Evolutionary conservation across 2,329 filamentous ascomycete species (phyloP).

Genomic region (Hymenoscyphus linearis): DNA sequence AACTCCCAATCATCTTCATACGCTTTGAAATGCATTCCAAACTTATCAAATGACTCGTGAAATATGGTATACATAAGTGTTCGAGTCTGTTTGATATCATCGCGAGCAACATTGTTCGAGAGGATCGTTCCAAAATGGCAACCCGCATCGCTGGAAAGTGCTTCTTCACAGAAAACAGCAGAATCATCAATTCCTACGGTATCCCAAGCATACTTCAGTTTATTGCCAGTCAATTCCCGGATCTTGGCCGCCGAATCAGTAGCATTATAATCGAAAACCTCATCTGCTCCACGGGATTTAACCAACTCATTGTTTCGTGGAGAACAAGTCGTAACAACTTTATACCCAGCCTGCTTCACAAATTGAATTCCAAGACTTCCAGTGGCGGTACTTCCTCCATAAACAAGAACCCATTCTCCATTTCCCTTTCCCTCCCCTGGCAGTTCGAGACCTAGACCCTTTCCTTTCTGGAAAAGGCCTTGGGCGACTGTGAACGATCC

Average conservation of each 20-base stretch:
- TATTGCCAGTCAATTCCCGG: constrained; percentile 37
- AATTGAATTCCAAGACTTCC: constrained; percentile 32
- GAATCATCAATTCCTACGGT: constrained; percentile 32
- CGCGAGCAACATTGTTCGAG: constrained; percentile 1
- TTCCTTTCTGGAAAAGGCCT: constrained; percentile 15
- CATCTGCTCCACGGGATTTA: constrained; percentile 35
- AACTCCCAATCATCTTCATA: constrained; percentile 16
- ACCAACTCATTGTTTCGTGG: constrained; percentile 35
- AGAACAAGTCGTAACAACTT: constrained; percentile 34
- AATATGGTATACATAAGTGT: constrained; percentile 16
- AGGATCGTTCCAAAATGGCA: constrained; percentile 9
- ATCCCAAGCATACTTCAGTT: constrained; percentile 41
- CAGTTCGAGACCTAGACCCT: constrained; percentile 12
- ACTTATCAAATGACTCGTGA: constrained; percentile 6
- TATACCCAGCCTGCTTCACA: constrained; percentile 21
- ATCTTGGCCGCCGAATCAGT: constrained; percentile 39
- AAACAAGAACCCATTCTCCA: constrained; percentile 31
- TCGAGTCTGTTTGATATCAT: constrained; percentile 5
- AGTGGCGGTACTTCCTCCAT: constrained; percentile 27
- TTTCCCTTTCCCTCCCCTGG: constrained; percentile 11
- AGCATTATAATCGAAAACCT: constrained; percentile 40
- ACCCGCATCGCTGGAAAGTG: constrained; percentile 4
- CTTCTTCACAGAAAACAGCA: constrained; percentile 10
- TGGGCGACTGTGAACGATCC: constrained; percentile 19
- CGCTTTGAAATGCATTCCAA: constrained; percentile 7